Percentiles rank a stretch among this genome's conserved stretches.
Conservation (phyloP, 164 flowering plant species). For the Liquidambar formosana region DNA sequence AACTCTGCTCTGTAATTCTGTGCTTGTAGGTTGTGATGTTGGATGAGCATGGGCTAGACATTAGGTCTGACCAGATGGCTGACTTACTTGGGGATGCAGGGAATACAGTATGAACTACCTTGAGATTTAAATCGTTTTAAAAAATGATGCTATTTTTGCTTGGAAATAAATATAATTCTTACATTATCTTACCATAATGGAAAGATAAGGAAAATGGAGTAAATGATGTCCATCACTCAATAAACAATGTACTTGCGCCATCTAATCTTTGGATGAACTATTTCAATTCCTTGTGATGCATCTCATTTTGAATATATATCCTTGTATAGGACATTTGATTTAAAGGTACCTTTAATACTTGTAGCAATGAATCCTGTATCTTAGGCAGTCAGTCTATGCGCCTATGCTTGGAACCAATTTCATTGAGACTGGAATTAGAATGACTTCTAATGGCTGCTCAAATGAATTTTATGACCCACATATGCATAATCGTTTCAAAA, state of each 20-base stretch:
- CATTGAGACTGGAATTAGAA: neutral
- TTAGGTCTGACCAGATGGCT: conserved; percentile 85
- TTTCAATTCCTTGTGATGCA: too few relatives aligned
- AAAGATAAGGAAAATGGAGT: too few relatives aligned
- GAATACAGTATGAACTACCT: conserved; percentile 41
- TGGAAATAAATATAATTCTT: neutral
- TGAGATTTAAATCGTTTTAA: neutral
- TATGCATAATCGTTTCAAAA: too few relatives aligned
- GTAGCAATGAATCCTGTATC: neutral
- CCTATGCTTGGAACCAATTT: neutral
- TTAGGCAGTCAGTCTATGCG: too few relatives aligned
- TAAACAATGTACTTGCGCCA: too few relatives aligned
- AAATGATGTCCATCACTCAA: too few relatives aligned
- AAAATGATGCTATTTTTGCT: neutral
- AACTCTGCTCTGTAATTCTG: neutral
- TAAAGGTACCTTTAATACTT: neutral
- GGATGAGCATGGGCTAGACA: conserved; percentile 76
- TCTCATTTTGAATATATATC: neutral
- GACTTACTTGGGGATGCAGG: conserved; percentile 77
- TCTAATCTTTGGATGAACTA: too few relatives aligned
- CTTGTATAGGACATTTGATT: neutral
- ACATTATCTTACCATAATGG: neutral
- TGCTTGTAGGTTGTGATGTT: conserved; percentile 66
- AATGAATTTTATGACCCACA: too few relatives aligned
- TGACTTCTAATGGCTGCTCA: too few relatives aligned